These are phyloP conservation scores for Symbiotaphrina buchneri DNA, from an alignment of 495 filamentous ascomycete species.

Conservation along the genomic window DNA sequence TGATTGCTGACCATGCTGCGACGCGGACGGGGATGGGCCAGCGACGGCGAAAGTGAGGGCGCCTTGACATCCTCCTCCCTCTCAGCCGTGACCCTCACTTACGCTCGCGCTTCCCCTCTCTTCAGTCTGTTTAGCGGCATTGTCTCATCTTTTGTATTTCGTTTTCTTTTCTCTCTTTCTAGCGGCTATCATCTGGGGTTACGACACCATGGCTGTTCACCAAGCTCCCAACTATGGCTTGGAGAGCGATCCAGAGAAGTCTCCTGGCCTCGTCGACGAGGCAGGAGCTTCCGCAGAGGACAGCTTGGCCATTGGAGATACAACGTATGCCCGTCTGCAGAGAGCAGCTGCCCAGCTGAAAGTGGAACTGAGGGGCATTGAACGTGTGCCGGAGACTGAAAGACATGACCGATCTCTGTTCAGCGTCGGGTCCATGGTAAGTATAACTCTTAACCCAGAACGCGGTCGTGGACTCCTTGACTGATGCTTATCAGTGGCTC, in stretches of 20 bases:
- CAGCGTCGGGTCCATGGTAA: constrained; percentile 58
- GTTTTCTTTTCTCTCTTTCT: too few species aligned
- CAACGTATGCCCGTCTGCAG: constrained; percentile 41
- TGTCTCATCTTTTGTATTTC: too few species aligned
- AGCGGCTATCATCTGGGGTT: too few species aligned
- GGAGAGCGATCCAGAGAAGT: constrained; percentile 4
- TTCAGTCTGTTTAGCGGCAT: too few species aligned
- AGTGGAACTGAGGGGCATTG: constrained; percentile 61
- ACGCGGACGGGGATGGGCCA: too few species aligned
- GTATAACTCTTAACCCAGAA: constrained; percentile 6
- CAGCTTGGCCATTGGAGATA: constrained; percentile 37
- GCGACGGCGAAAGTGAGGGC: background rate
- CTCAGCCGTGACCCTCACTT: too few species aligned
- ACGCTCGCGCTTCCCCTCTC: too few species aligned
- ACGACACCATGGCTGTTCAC: too few species aligned
- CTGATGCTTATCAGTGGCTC: constrained; percentile 34
- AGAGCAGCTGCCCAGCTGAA: constrained; percentile 43
- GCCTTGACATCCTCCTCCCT: background rate
- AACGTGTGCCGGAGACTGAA: constrained; percentile 57
- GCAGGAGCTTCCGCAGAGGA: constrained; percentile 35
- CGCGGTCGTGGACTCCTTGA: background rate
- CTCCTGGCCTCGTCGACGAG: constrained; percentile 22
- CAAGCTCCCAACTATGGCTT: too few species aligned
- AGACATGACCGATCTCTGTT: constrained; percentile 39
- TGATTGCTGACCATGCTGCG: too few species aligned